These are phyloP conservation scores for Diutina catenulata DNA, from an alignment of 1,139 yeast species.

Conservation along the genomic window DNA sequence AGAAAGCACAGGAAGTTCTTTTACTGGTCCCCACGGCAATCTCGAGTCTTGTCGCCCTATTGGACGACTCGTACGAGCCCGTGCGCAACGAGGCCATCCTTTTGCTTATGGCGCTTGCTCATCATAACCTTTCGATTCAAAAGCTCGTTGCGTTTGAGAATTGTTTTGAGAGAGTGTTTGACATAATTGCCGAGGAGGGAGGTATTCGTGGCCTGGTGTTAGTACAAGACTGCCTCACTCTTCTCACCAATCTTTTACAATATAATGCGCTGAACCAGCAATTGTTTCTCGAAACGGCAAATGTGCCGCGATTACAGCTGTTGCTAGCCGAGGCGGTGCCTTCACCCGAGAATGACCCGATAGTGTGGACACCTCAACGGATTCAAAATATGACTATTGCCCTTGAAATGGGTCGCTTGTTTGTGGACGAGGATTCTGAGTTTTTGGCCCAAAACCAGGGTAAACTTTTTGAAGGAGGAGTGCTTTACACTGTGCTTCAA, in stretches of 20 bases:
- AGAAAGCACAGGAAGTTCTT: constrained; percentile 62
- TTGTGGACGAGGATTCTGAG: constrained; percentile 68
- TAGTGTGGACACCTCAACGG: constrained; percentile 64
- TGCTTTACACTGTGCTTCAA: constrained; percentile 53
- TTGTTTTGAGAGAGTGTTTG: constrained; percentile 72
- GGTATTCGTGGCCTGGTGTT: constrained; percentile 84
- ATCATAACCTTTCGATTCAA: constrained; percentile 78
- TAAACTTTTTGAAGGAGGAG: constrained; percentile 47
- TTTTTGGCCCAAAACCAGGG: constrained; percentile 51
- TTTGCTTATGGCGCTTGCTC: constrained; percentile 71
- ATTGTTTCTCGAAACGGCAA: constrained; percentile 74
- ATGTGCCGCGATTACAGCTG: constrained; percentile 51
- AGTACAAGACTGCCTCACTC: constrained; percentile 78
- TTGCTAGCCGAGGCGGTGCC: constrained; percentile 50
- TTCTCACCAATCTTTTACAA: constrained; percentile 59
- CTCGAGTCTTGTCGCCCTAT: constrained; percentile 55
- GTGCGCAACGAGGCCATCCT: constrained; percentile 80
- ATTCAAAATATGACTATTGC: constrained; percentile 52
- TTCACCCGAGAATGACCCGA: constrained; percentile 12
- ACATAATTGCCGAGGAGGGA: constrained; percentile 75
- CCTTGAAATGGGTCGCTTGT: constrained; percentile 61
- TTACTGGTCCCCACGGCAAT: constrained; percentile 70
- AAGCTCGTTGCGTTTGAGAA: constrained; percentile 92
- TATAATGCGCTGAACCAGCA: constrained; percentile 89
- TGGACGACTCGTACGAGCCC: constrained; percentile 76